A percentile compares a stretch with the other conserved stretches of the same genome.
These are phyloP conservation scores for Sclerotinia trifoliorum DNA, from an alignment of 2,329 filamentous ascomycete species.

Conservation along the genomic window DNA sequence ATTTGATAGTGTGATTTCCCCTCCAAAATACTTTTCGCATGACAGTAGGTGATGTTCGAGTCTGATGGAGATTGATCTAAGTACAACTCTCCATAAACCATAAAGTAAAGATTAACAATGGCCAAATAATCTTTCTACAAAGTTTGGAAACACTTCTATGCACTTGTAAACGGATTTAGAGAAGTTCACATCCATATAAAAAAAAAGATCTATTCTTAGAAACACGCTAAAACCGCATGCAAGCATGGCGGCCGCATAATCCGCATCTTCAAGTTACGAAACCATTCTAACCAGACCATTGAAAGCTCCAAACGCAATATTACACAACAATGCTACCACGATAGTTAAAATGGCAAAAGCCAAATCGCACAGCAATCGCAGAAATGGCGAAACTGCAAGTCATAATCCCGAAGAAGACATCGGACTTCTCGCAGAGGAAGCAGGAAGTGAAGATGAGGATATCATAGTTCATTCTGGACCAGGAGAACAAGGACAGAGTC, in stretches of 20 bases:
- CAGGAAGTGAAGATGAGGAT: conserved; percentile 38
- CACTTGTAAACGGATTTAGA: background rate
- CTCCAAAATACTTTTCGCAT: conserved; percentile 2
- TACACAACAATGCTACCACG: conserved; percentile 44
- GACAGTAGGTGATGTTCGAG: background rate
- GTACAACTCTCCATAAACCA: background rate
- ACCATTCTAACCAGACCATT: conserved; percentile 7
- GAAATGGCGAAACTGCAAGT: conserved; percentile 31
- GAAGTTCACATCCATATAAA: background rate
- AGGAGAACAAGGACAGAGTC: conserved; percentile 22
- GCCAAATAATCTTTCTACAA: background rate
- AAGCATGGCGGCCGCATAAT: conserved; percentile 7
- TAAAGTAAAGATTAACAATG: background rate
- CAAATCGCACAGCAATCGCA: conserved; percentile 39
- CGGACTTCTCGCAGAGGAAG: conserved; percentile 41
- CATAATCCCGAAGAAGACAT: conserved; percentile 43
- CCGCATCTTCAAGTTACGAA: conserved; percentile 2
- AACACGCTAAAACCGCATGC: conserved; percentile 8
- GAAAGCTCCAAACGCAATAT: background rate
- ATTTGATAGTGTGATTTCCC: background rate
- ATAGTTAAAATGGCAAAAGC: conserved; percentile 47
- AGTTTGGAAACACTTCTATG: background rate
- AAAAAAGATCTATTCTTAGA: conserved; percentile 2
- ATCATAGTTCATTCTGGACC: conserved; percentile 34
- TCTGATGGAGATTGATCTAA: background rate